These are phyloP conservation scores for Pseudozyma hubeiensis DNA, from an alignment of 1,284 basidiomycete genomes.

Conservation along the genomic window DNA sequence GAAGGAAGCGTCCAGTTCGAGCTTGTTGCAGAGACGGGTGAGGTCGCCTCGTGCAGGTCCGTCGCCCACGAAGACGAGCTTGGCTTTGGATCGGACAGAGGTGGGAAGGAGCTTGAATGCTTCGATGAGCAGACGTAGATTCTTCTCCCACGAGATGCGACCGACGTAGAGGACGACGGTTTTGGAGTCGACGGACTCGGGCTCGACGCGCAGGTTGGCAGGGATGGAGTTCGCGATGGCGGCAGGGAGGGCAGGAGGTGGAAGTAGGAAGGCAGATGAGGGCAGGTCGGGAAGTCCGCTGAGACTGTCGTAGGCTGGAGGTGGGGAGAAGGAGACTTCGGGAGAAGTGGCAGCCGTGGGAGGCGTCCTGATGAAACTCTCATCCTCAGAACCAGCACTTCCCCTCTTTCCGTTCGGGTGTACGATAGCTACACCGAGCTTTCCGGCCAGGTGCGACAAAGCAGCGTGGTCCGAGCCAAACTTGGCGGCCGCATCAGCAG, in stretches of 20 bases:
- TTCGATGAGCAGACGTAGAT: conserved; percentile 73
- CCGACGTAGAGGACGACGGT: conserved; percentile 70
- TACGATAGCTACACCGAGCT: conserved; percentile 45
- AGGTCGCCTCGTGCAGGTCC: conserved; percentile 72
- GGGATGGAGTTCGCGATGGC: conserved; percentile 8
- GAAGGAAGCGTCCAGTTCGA: conserved; percentile 72
- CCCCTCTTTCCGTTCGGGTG: conserved; percentile 4
- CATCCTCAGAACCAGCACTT: conserved; percentile 31
- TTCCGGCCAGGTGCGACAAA: conserved; percentile 45
- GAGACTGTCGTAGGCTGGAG: conserved; percentile 63
- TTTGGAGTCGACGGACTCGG: conserved; percentile 50
- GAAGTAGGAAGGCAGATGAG: conserved; percentile 51
- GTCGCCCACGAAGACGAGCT: conserved; percentile 74
- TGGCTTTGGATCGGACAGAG: conserved; percentile 66
- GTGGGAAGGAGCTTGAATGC: conserved; percentile 70
- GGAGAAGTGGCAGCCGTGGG: conserved; percentile 63
- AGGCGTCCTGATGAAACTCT: conserved; percentile 69
- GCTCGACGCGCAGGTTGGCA: conserved; percentile 16
- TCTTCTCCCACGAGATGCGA: conserved; percentile 74
- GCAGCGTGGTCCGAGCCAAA: conserved; percentile 38
- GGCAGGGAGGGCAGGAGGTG: conserved; percentile 49
- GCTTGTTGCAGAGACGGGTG: conserved; percentile 70
- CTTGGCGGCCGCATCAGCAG: conserved; percentile 36
- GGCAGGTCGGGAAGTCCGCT: conserved; percentile 56
- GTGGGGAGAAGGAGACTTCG: conserved; percentile 61